A percentile compares a stretch with the other conserved stretches of the same genome.
Evolutionary conservation across 179 eudicot species (phyloP).

Genomic region (Beta corolliflora): DNA sequence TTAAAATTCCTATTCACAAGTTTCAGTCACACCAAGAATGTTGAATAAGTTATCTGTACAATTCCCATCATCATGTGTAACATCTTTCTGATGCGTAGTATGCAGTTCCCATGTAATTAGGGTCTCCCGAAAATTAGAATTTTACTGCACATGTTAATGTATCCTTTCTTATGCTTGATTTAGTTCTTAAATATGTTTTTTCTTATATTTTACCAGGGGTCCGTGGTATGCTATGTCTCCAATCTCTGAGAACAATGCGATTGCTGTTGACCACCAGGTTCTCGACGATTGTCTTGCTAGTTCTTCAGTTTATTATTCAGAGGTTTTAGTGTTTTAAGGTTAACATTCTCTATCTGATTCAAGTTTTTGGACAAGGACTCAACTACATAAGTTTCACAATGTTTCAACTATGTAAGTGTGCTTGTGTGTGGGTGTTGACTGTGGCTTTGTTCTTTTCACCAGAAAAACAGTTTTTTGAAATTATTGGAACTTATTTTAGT

Average conservation of each 20-base stretch:
- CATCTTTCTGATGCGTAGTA: background rate
- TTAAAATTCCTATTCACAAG: background rate
- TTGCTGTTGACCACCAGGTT: conserved; percentile 83
- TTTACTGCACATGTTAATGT: background rate
- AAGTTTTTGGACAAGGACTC: background rate
- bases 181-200: conserved; percentile 15
- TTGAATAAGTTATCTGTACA: background rate
- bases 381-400: background rate
- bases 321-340: background rate
- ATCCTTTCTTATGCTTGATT: conserved; percentile 6
- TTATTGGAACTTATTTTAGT: background rate
- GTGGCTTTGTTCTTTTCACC: background rate
- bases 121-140: too few species aligned
- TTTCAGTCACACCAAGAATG: background rate
- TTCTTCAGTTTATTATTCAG: background rate
- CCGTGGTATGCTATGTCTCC: conserved; percentile 97
- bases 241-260: conserved; percentile 89
- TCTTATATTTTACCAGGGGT: conserved; percentile 55
- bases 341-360: background rate
- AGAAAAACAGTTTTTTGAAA: too few species aligned
- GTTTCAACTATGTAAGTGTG: background rate
- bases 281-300: conserved; percentile 20
- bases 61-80: background rate
- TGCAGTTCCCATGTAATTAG: background rate
- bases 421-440: background rate